These are phyloP conservation scores for Grifola frondosa DNA, from an alignment of 1,284 basidiomycete species.

Conservation along the genomic window DNA sequence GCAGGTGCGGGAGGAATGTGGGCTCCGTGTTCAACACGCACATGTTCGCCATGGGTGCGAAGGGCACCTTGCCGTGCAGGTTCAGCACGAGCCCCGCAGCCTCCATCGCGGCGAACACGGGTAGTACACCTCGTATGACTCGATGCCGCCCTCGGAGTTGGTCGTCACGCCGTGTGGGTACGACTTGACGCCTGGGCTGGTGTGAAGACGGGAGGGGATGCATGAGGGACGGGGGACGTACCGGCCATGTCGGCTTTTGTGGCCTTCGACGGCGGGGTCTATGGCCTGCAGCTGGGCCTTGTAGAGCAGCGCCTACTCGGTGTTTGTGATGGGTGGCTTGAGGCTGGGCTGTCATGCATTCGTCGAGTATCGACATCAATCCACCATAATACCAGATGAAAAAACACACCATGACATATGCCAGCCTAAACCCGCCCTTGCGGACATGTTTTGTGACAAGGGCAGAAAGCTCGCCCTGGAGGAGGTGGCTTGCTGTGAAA, in stretches of 20 bases:
- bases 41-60: conserved; percentile 82
- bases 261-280: conserved; percentile 80
- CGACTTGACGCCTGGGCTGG: conserved; percentile 82
- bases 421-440: conserved; percentile 85
- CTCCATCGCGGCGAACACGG: conserved; percentile 93
- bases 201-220: conserved; percentile 1
- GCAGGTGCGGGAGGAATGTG: conserved; percentile 85
- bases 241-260: conserved; percentile 78
- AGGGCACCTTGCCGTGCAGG: conserved; percentile 95
- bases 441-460: conserved; percentile 90
- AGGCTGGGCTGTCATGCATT: conserved; percentile 79
- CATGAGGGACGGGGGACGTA: conserved; percentile 31
- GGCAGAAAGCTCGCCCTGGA: conserved; percentile 79
- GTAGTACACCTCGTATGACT: conserved; percentile 95
- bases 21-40: conserved; percentile 94
- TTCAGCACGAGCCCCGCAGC: conserved; percentile 92
- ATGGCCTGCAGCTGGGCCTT: conserved; percentile 71
- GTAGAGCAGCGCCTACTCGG: conserved; percentile 81
- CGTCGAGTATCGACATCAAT: conserved; percentile 7
- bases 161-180: conserved; percentile 98
- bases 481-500: conserved; percentile 85
- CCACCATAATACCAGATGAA: neutral
- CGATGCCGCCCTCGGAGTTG: conserved; percentile 94
- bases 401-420: conserved; percentile 88
- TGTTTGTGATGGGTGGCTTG: conserved; percentile 86